Evolutionary conservation across 1,139 yeast genomes (phyloP).

Genomic region (Debaryomyces singareniensis): DNA sequence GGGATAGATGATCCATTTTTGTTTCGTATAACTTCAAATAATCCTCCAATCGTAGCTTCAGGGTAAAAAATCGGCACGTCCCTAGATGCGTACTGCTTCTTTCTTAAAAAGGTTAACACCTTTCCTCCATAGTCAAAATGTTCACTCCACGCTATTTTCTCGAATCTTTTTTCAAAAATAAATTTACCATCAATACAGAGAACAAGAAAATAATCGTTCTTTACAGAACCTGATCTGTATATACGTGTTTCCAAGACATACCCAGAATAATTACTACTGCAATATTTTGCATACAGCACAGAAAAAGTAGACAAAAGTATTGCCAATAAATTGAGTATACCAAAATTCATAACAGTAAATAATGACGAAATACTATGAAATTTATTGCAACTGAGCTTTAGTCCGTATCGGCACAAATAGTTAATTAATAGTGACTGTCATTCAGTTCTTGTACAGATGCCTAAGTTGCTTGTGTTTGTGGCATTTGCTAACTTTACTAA

Average conservation of each 20-base stretch:
- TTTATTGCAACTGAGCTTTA: too few species aligned
- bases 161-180: constrained; percentile 18
- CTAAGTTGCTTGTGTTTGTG: constrained; percentile 1
- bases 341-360: too few species aligned
- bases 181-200: constrained; percentile 27
- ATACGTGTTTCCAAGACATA: constrained; percentile 24
- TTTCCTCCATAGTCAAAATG: constrained; percentile 8
- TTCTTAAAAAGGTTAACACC: constrained; percentile 14
- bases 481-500: constrained; percentile 1
- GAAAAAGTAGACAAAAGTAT: too few species aligned
- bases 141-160: constrained; percentile 20
- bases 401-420: too few species aligned
- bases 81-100: constrained; percentile 18
- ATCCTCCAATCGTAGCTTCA: constrained; percentile 19
- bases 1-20: constrained; percentile 1
- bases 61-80: constrained; percentile 21
- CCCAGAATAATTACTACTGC: constrained; percentile 15
- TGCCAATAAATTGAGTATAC: too few species aligned
- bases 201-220: constrained; percentile 16
- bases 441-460: too few species aligned
- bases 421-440: too few species aligned
- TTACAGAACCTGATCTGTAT: constrained; percentile 9
- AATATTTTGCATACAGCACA: too few species aligned
- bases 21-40: constrained; percentile 10
- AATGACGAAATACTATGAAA: too few species aligned